These are phyloP conservation scores for Tulasnella sp. DNA, from an alignment of 768 basidiomycete genomes.

Conservation along the genomic window DNA sequence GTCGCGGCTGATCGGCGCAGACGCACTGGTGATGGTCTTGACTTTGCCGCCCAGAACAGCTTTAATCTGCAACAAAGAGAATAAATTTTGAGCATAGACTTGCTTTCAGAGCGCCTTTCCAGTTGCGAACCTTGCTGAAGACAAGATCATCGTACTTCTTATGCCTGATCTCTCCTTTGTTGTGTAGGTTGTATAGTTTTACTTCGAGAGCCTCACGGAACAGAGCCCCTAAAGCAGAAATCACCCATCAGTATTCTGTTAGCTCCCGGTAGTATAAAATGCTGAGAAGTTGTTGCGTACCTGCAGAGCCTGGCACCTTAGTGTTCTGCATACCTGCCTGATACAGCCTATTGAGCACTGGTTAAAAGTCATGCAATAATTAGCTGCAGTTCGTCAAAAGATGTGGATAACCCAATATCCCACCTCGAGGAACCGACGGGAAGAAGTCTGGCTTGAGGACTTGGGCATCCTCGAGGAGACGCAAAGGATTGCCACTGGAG, in stretches of 20 bases:
- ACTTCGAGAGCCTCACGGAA: conserved; percentile 67
- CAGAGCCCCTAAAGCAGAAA: conserved; percentile 36
- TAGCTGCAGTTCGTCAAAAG: too few species aligned
- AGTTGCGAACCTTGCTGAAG: conserved; percentile 78
- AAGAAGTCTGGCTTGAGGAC: conserved; percentile 73
- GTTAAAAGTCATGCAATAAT: too few species aligned
- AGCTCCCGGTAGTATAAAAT: too few species aligned
- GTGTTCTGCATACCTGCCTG: conserved; percentile 29
- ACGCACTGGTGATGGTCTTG: conserved; percentile 57
- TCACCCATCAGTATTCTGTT: too few species aligned
- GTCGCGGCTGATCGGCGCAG: conserved; percentile 77
- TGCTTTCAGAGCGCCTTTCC: background rate
- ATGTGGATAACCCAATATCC: too few species aligned
- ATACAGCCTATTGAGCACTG: conserved; percentile 72
- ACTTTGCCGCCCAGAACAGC: conserved; percentile 75
- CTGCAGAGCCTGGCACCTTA: conserved; percentile 66
- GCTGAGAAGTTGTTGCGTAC: too few species aligned
- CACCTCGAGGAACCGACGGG: conserved; percentile 62
- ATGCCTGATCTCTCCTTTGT: conserved; percentile 65
- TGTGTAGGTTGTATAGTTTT: conserved; percentile 58
- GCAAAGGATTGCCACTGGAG: conserved; percentile 76
- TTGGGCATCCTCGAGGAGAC: conserved; percentile 81
- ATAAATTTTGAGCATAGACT: too few species aligned
- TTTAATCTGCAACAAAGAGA: too few species aligned
- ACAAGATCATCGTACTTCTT: conserved; percentile 81